Conservation (phyloP, 495 filamentous ascomycete species). For the Penicillium desertorum region DNA sequence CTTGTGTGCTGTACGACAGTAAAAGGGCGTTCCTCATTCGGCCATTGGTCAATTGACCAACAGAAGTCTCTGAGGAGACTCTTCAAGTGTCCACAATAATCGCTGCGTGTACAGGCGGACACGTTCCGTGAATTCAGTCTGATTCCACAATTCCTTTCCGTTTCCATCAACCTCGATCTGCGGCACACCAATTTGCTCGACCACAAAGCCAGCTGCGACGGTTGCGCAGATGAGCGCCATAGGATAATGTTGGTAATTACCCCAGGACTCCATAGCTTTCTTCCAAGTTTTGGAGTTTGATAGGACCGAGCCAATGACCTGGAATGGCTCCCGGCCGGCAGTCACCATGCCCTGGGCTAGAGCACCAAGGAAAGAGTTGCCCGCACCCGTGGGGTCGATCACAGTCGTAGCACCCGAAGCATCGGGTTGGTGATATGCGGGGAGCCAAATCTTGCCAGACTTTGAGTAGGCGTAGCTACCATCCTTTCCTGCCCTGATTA, state of each 20-base stretch:
- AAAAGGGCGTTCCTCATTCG: conserved; percentile 44
- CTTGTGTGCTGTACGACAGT: conserved; percentile 48
- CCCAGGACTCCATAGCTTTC: conserved; percentile 28
- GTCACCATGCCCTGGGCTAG: conserved; percentile 73
- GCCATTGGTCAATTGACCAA: conserved; percentile 46
- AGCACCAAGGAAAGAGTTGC: conserved; percentile 88
- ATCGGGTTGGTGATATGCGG: conserved; percentile 55
- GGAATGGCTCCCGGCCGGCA: conserved; percentile 40
- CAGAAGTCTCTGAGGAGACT: conserved; percentile 47
- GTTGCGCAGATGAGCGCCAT: conserved; percentile 74
- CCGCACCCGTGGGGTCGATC: conserved; percentile 92
- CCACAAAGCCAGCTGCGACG: conserved; percentile 89
- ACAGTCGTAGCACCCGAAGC: conserved; percentile 50
- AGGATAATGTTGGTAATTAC: conserved; percentile 48
- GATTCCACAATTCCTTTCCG: conserved; percentile 78
- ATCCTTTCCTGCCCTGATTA: conserved; percentile 57
- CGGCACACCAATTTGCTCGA: conserved; percentile 90
- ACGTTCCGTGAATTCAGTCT: conserved; percentile 53
- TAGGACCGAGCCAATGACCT: conserved; percentile 38
- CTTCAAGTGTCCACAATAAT: conserved; percentile 47
- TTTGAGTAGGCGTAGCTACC: conserved; percentile 55
- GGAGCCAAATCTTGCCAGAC: conserved; percentile 44
- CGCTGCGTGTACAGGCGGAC: conserved; percentile 53
- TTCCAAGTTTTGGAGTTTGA: conserved; percentile 35
- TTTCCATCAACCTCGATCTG: conserved; percentile 49